Evolutionary conservation across 2,329 filamentous ascomycete genomes (phyloP), one percentile per base, ranked within the genome.

Genomic region (Pestalotiopsis sp.): DNA sequence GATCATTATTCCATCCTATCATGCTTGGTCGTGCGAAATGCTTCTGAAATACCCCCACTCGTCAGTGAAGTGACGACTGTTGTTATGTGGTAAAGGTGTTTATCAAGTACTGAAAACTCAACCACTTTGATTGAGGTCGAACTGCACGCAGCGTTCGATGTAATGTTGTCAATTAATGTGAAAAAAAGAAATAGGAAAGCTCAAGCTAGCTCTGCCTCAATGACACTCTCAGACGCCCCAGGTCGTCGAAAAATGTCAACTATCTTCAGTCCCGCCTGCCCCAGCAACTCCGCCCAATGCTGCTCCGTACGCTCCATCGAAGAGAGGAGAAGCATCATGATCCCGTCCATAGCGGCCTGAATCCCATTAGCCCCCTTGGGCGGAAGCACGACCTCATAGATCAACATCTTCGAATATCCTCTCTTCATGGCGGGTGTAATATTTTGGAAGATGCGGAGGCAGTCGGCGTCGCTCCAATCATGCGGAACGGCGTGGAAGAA

Each of bases 381-480:
- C 3, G 67, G 67, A 7, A 68, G 26, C 5, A 64, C 57, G 1
- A 63, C 55, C 52, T 68, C 67, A 22, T 60, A 66, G 48, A 85
- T 76, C 17, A 85, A 70, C 4, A 85, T 56, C 65, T 81, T 80
- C 7, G 79, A 81, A 68, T 81, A 78, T 61, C 78, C 74, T 60
- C 67, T 72, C 38, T 89, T 89, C 82, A 89, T 88, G 2, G 80
- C 85, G 71, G 89, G 87, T 22, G 88, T 83, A 1, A 68, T 66
- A 10, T 80, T 73, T 22, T 69, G 68, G 10, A 83, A 67, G 38
- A 82, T 81, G 17, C 69, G 56, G 4, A 69, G 22, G 0, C 75
- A 75, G 20, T 76, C 71, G 10, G 71, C 71, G 63, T 83, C 78
- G 0, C 77, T 73, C 79, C 78, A 83, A 68, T 83, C 80, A 52